phyloP scores from a whole-genome alignment of 768 basidiomycete species.

The Boletus sensibilis region DNA sequence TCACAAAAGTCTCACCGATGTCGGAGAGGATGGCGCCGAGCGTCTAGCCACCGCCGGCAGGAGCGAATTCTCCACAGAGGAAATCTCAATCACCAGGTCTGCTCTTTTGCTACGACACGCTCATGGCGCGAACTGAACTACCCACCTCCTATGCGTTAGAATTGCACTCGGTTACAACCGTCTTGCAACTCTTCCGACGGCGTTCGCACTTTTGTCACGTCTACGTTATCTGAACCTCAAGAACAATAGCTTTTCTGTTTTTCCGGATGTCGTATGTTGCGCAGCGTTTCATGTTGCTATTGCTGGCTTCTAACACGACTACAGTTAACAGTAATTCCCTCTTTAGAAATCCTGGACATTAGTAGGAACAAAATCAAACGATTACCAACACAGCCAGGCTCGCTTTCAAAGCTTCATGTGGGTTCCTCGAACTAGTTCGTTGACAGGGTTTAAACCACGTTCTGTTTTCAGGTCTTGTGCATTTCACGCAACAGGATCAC shows the following conservation, averaged over 20 bases:
- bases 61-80: conserved; percentile 45
- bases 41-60: conserved; percentile 66
- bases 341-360: conserved; percentile 91
- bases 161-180: conserved; percentile 87
- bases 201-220: conserved; percentile 68
- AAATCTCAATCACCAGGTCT: conserved; percentile 61
- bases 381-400: conserved; percentile 78
- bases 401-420: conserved; percentile 73
- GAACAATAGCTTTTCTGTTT: conserved; percentile 75
- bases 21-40: conserved; percentile 72
- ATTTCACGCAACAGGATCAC: conserved; percentile 83
- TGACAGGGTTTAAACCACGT: neutral
- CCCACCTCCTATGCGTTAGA: conserved; percentile 39
- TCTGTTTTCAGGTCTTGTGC: conserved; percentile 66
- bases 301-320: conserved; percentile 8
- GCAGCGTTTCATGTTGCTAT: conserved; percentile 1
- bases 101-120: conserved; percentile 19
- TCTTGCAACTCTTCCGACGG: conserved; percentile 70
- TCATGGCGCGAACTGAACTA: conserved; percentile 6
- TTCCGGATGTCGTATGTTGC: conserved; percentile 81
- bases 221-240: conserved; percentile 86
- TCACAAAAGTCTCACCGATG: conserved; percentile 72
- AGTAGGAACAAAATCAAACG: conserved; percentile 87
- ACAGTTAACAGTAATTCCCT: conserved; percentile 80
- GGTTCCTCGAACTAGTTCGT: conserved; percentile 16